Base-by-base conservation (phyloP, 2,329 filamentous ascomycete genomes). In the Seiridium unicorne region DNA sequence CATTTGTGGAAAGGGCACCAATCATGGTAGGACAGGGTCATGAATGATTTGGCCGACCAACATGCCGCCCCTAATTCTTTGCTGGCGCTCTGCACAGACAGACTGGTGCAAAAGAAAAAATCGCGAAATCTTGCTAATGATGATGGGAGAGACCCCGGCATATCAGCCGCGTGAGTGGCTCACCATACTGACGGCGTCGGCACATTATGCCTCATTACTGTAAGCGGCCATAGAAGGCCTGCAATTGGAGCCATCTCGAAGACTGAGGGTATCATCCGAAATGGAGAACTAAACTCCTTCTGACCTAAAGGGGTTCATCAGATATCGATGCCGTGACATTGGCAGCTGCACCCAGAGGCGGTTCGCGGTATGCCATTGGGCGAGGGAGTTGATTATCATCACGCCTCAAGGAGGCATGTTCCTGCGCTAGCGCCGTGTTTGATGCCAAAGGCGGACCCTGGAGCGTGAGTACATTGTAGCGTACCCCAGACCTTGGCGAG, bases 31-130 rank as follows among this genome's bases (percentile, higher is more conserved):
- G 34, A 36, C 34, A 57, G n/a, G 40, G 44, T 38, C 44, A 42
- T 42, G 36, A 57, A n/a, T 57, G 54, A 57, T 57, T 57, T 57
- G 54, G 44, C 54, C 31, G 54, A 47, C 32, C 8, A 36, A 57
- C 40, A n/a, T 47, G 54, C 44, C 44, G 54, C 54, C 13, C 10
- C 42, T 57, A 44, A 32, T 38, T 47, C 42, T 34, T 26, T 26
- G 11, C n/a, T 32, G 49, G 34, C 34, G n/a, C 34, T 34, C 49
- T n/a, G 35, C 18, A 8, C 13, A 48, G 13, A 7, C 46, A 48
- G 46, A 8, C 46, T n/a, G n/a, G 10, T 51, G 49, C 49, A 51
- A 48, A 48, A 51, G 49, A 51, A 51, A 26, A 51, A 32, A 6
- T 35, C 32, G 26, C 11, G n/a, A 35, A 31, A 32, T n/a, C 9